These are phyloP conservation scores for Candida sakaeoensis DNA, from an alignment of 805 yeast genomes.

Conservation along the genomic window DNA sequence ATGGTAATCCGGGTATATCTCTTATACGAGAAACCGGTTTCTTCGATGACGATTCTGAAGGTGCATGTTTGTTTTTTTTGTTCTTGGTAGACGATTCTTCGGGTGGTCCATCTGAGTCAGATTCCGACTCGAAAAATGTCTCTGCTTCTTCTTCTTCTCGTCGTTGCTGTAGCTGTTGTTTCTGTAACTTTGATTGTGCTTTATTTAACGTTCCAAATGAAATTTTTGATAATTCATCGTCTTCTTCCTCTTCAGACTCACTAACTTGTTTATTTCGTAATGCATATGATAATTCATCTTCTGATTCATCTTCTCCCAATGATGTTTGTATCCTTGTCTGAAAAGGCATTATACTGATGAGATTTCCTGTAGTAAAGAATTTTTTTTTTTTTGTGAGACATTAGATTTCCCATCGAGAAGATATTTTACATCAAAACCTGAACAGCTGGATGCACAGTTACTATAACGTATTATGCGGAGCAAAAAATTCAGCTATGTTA, in stretches of 20 bases:
- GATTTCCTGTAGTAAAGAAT: slow-evolving; percentile 1
- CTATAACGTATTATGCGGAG: background rate
- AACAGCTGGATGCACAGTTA: too few species aligned
- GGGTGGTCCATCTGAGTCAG: slow-evolving; percentile 9
- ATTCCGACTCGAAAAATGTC: slow-evolving; percentile 8
- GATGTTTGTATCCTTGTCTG: slow-evolving; percentile 15
- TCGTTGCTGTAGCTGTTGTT: background rate
- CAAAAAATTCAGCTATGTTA: background rate
- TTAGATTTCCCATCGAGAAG: background rate
- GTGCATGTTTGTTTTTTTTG: slow-evolving; percentile 76
- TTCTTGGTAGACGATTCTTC: slow-evolving; percentile 10
- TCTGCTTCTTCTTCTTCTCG: too few species aligned
- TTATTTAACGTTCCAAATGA: slow-evolving; percentile 63
- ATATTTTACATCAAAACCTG: too few species aligned
- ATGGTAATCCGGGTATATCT: slow-evolving; percentile 65
- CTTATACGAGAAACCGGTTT: slow-evolving; percentile 66
- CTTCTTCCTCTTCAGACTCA: slow-evolving; percentile 14
- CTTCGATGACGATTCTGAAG: slow-evolving; percentile 74
- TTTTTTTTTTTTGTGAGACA: slow-evolving; percentile 1
- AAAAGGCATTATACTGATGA: too few species aligned
- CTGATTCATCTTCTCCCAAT: slow-evolving; percentile 17
- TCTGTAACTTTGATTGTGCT: slow-evolving; percentile 49
- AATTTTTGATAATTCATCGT: slow-evolving; percentile 49
- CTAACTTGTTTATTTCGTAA: slow-evolving; percentile 4
- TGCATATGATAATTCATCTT: slow-evolving; percentile 9